Base-by-base conservation (phyloP, 306 rosid genomes). In the Corylus heterophylla region DNA sequence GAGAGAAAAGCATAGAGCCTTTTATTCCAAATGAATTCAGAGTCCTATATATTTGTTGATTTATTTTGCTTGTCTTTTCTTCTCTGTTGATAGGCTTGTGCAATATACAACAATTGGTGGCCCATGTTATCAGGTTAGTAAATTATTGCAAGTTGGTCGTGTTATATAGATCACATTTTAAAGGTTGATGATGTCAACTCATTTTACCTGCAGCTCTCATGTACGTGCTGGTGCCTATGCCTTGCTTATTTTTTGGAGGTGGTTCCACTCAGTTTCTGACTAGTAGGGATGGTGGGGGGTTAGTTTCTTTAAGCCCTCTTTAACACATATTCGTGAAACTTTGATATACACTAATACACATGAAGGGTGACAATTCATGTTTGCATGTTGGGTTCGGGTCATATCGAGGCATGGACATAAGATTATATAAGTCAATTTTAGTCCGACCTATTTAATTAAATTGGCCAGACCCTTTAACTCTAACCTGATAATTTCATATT, bases 21-120 rank as follows among this genome's bases (percentile, higher is more conserved):
- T 58, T 47, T 67, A 44, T 74, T 16, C 35, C 8, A 44, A 47
- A 61, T 58, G 54, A 77, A 22, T 77, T 47, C 37, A 5, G 66
- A 64, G 70, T 66, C 75, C 68, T 71, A 73, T 59, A 63, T 71
- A 75, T 77, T 67, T 72, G 61, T 11, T 72, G 54, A 72, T 25
- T 42, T 69, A 55, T 59, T 31, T 3, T 42, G 45, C 66, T 71
- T 78, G 56, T 71, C 22, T 67, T 76, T 62, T 79, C 61, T 79
- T 77, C 71, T 25, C 51, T 78, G 67, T 77, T 75, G 83, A 81
- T 89, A 95, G 99, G 98, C 98, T 66, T 96, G 99, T 80, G 98
- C 90, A 64, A 80, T 95, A 84, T 95, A 91, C 89, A 90, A 81
- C 88, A 95, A 95, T 81, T 95, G 99, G 99, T 95, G 97, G 98